A percentile compares a stretch with the other conserved stretches of the same genome.
Evolutionary conservation across 345 rosid species (phyloP).

Genomic region (Noccaea bulbosa): DNA sequence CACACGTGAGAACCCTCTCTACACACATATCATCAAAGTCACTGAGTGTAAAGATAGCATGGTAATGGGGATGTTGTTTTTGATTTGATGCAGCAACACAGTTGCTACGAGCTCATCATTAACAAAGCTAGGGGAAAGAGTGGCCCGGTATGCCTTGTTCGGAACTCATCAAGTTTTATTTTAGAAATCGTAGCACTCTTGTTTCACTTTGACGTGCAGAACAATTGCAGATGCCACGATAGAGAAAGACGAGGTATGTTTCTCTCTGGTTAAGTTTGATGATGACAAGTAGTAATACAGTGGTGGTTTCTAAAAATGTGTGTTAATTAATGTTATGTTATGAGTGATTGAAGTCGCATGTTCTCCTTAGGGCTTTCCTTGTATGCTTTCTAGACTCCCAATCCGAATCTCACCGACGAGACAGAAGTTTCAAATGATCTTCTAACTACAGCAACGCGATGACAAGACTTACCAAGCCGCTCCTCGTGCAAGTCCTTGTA

Average conservation of each 20-base stretch:
- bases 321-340: no score
- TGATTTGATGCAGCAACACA: slow-evolving; percentile 79
- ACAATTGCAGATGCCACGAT: slow-evolving; percentile 96
- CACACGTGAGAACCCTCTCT: slow-evolving; percentile 70
- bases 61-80: background rate
- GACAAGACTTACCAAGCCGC: no score
- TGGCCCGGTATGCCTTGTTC: slow-evolving; percentile 82
- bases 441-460: no score
- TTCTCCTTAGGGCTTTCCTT: no score
- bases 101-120: slow-evolving; percentile 92
- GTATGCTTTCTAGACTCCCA: no score
- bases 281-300: no score
- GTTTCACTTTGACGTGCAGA: slow-evolving; percentile 98
- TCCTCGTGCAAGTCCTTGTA: no score
- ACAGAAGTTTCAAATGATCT: no score
- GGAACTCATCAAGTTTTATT: background rate
- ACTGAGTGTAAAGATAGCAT: slow-evolving; percentile 2
- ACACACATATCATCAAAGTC: background rate
- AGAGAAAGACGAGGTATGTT: slow-evolving; percentile 91
- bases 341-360: no score
- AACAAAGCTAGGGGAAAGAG: slow-evolving; percentile 99
- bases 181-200: slow-evolving; percentile 68
- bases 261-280: background rate
- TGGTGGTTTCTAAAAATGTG: no score
- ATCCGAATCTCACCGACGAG: no score